Percentiles rank a stretch among this genome's conserved stretches.
phyloP scores from a whole-genome alignment of 2,329 filamentous ascomycete species.

The Claviceps lovelessii region DNA sequence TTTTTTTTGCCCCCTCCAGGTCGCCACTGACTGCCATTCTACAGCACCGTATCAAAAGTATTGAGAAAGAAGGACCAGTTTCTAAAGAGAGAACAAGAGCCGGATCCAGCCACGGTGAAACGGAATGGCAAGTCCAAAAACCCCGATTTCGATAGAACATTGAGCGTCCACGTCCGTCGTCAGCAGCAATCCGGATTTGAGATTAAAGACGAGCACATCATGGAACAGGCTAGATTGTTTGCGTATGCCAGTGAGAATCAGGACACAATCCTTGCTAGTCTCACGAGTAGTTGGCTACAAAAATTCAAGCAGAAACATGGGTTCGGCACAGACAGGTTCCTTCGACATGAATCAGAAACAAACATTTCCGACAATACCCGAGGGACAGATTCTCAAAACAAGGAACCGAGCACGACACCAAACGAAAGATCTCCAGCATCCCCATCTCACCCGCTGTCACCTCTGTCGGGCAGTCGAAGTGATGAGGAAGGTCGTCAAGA shows the following conservation, averaged over 20 bases:
- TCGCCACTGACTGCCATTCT: not conserved
- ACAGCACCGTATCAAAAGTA: conserved; percentile 95
- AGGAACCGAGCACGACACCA: conserved; percentile 28
- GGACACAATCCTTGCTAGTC: conserved; percentile 55
- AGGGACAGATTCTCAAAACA: conserved; percentile 21
- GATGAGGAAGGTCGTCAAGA: conserved; percentile 50
- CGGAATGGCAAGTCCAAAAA: conserved; percentile 62
- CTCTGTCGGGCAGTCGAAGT: conserved; percentile 53
- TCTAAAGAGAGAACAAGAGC: conserved; percentile 65
- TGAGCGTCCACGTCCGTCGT: conserved; percentile 77
- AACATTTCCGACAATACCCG: conserved; percentile 57
- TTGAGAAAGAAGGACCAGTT: conserved; percentile 91
- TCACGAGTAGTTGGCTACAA: conserved; percentile 71
- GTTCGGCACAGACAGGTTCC: conserved; percentile 33
- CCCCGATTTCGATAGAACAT: conserved; percentile 81
- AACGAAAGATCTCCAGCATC: conserved; percentile 57
- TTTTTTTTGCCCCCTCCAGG: not conserved
- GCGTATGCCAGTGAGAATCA: conserved; percentile 53
- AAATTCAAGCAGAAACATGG: conserved; percentile 89
- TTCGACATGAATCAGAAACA: conserved; percentile 46
- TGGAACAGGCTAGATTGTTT: conserved; percentile 73
- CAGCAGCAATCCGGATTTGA: conserved; percentile 61
- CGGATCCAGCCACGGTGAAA: conserved; percentile 46
- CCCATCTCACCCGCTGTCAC: conserved; percentile 50
- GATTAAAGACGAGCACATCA: conserved; percentile 66